Evolutionary conservation across 768 basidiomycete species (phyloP), one percentile per base, ranked within the genome.

Genomic region (Phallus indusiatus): DNA sequence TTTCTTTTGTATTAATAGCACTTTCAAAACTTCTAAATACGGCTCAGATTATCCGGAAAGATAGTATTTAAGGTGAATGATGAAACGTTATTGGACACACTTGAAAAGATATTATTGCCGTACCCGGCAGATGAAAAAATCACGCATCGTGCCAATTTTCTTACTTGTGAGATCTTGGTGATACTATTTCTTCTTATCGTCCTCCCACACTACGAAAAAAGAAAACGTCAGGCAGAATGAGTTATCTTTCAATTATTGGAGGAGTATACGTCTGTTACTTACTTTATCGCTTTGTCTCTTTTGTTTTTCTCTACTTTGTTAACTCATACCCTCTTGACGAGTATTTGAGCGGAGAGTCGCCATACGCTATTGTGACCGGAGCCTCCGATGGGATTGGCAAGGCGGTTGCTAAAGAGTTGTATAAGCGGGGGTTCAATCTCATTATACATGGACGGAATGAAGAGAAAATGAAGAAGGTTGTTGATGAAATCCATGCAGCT

Each of bases 371-470:
- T 17, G 48, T 62, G 5, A 62, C 62, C 3, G 59, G 58, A 8
- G 53, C 53, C 14, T 50, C 57, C 4, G 62, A 62, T 28, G 62
- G 62, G 24, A 62, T 62, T 20, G 58, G 62, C 33, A 59, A 59
- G 18, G 62, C 47, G 21, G 50, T 62, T 3, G 62, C 62, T 10
- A 59, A 47, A 22, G 59, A 62, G 35, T 22, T 62, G n/a, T 54
- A 42, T 36, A 33, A 37, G 9, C 47, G 58, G 17, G 59, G 57
- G n/a, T 62, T 62, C 49, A 62, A 62, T 50, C 50, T 62, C 11
- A 55, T 62, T 20, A 21, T 62, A 11, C 62, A 62, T 36, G 62
- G 62, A 18, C 48, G 62, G 17, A 60, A 62, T 48, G 47, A 49
- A 20, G 54, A 55, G 17, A 62, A 62, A 37, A 54, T 52, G 1